Base-by-base conservation (phyloP, 2,329 filamentous ascomycete species). In the Diaporthe citri region DNA sequence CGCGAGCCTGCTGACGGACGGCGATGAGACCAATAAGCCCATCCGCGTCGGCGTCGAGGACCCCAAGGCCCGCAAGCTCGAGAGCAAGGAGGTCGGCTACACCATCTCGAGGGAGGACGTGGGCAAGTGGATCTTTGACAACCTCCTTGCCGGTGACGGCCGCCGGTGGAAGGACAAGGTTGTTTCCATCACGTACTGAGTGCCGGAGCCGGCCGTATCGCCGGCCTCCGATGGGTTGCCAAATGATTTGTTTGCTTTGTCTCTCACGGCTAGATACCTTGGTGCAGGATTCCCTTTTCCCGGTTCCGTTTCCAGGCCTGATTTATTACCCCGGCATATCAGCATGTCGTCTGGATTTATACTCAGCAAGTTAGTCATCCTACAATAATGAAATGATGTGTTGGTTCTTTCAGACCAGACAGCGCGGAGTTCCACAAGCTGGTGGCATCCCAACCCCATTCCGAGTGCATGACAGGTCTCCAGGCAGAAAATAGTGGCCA, bases 71-170 rank as follows among this genome's bases (percentile, higher is more conserved):
- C 81, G 80, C 7, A 76, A 75, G 17, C 67, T 79, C 20, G 83
- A 86, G 78, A 82, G 79, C 0, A 76, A 79, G 48, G 85, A 81
- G 4, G 78, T 88, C 4, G 88, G 88, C 6, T 89, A 88, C 72
- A 83, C 81, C 1, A 88, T 90, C 62, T 84, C 83, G 10, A 79
- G 87, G 48, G 85, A 86, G 75, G 88, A 89, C 75, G 83, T 85
- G 4, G 88, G 88, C 0, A 80, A 78, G 73, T 90, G 87, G 86
- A 81, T 88, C 12, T 86, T 84, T 34, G 80, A 86, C 66, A 84
- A 86, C 22, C 56, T 85, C 36, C 52, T 88, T 5, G 13, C 79
- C 39, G 73, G 74, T 20, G 77, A 72, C 36, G 76, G 77, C 1
- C 56, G 59, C 3, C 78, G 76, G 48, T 87, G 83, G 56, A 20